Evolutionary conservation across 768 basidiomycete species (phyloP).

Genomic region (Rhizopogon sp.): DNA sequence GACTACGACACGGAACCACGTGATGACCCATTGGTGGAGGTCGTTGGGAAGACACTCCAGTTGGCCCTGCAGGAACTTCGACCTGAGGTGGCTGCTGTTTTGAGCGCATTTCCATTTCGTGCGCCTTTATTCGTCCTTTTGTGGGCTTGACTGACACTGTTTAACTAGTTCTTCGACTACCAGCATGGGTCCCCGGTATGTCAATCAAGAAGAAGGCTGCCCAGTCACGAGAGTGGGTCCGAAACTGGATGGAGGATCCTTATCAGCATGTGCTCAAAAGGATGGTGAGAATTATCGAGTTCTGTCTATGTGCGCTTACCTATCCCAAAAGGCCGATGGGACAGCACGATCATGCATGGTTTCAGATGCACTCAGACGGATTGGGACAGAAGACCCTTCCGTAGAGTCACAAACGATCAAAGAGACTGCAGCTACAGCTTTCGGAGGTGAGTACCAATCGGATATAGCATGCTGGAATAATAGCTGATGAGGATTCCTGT

Average conservation of each 20-base stretch:
- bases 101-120: conserved; percentile 10
- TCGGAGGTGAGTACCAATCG: conserved; percentile 10
- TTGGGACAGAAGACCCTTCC: neutral
- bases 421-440: conserved; percentile 15
- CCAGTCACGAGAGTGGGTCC: conserved; percentile 13
- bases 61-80: conserved; percentile 15
- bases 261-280: conserved; percentile 12
- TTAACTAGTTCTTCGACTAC: conserved; percentile 18
- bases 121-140: neutral
- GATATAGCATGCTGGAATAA: neutral
- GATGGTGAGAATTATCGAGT: conserved; percentile 5
- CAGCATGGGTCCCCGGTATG: conserved; percentile 25
- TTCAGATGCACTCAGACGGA: conserved; percentile 9
- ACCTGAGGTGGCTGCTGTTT: conserved; percentile 17
- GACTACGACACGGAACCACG: conserved; percentile 24
- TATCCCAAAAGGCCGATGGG: conserved; percentile 6
- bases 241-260: conserved; percentile 14
- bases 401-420: conserved; percentile 10
- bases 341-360: conserved; percentile 12
- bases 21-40: conserved; percentile 24
- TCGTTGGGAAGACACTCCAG: conserved; percentile 21
- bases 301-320: neutral
- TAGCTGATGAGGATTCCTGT: neutral
- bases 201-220: conserved; percentile 20
- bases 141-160: neutral